Conservation (phyloP, 805 yeast genomes). For the Ogataea ganodermae region DNA sequence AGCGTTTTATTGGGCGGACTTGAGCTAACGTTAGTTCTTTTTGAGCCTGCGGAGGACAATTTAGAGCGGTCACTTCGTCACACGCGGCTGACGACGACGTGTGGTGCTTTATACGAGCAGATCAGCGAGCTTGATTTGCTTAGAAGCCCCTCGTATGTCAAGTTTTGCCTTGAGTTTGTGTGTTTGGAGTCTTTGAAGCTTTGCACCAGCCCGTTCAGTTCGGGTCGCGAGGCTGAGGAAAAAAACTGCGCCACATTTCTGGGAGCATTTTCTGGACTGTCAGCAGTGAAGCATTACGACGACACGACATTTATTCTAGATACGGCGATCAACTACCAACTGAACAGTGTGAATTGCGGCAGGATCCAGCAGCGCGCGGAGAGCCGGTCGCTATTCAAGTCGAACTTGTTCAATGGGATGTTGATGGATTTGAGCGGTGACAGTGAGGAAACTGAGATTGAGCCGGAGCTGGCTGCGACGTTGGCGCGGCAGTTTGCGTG, state of each 20-base stretch:
- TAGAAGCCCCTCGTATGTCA: constrained; percentile 24
- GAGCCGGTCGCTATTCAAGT: constrained; percentile 8
- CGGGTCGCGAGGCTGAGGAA: constrained; percentile 11
- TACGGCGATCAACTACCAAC: constrained; percentile 12
- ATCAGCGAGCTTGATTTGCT: constrained; percentile 13
- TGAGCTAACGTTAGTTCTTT: constrained; percentile 22
- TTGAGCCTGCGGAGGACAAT: constrained; percentile 20
- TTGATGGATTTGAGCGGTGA: constrained; percentile 4
- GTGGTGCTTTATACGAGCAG: constrained; percentile 9
- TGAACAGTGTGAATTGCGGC: constrained; percentile 7
- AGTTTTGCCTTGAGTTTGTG: constrained; percentile 28
- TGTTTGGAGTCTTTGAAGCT: constrained; percentile 13
- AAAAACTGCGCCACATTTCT: constrained; percentile 11
- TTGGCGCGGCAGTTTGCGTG: not conserved
- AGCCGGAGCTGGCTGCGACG: not conserved
- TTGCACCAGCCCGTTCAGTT: constrained; percentile 13
- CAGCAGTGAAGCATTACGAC: constrained; percentile 5
- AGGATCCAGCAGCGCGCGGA: constrained; percentile 9
- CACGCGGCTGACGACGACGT: constrained; percentile 11
- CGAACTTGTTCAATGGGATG: constrained; percentile 13
- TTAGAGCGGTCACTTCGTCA: constrained; percentile 13
- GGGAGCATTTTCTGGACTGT: constrained; percentile 8
- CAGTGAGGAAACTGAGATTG: not conserved
- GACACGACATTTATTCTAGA: constrained; percentile 8
- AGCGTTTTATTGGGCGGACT: constrained; percentile 16